A percentile compares a stretch with the other conserved stretches of the same genome.
These are phyloP conservation scores for Amborella trichopoda DNA, from an alignment of 164 flowering plant species.

Conservation along the genomic window DNA sequence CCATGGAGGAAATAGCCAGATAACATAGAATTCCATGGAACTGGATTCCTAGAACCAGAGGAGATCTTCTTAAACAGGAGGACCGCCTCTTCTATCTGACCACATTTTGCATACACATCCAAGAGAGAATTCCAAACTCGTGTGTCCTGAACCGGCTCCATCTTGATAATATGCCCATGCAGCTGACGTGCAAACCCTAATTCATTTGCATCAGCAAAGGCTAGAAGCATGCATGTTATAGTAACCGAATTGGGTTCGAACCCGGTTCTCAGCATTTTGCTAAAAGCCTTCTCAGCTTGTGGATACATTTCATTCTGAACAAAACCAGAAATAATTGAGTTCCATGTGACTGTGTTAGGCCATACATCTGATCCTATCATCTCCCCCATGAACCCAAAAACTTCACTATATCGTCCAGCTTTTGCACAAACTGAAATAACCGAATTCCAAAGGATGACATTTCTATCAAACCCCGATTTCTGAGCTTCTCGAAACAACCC, in stretches of 20 bases:
- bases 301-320: slow-evolving; percentile 31
- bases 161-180: slow-evolving; percentile 41
- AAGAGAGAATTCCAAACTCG: slow-evolving; percentile 62
- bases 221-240: slow-evolving; percentile 47
- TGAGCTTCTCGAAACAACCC: too few species aligned
- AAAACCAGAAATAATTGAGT: slow-evolving; percentile 60
- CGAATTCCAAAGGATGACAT: too few species aligned
- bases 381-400: too few species aligned
- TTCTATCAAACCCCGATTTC: too few species aligned
- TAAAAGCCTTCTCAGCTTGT: slow-evolving; percentile 43
- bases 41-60: slow-evolving; percentile 28
- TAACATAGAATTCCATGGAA: slow-evolving; percentile 58
- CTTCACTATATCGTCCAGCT: too few species aligned
- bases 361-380: too few species aligned
- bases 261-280: slow-evolving; percentile 25
- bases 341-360: slow-evolving; percentile 58
- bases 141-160: slow-evolving; percentile 32
- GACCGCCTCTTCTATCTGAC: slow-evolving; percentile 35
- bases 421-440: too few species aligned
- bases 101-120: slow-evolving; percentile 43
- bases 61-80: slow-evolving; percentile 38
- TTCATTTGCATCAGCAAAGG: slow-evolving; percentile 37
- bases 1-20: slow-evolving; percentile 51
- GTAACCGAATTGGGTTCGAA: slow-evolving; percentile 46
- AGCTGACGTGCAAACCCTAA: slow-evolving; percentile 42